These are phyloP conservation scores for Abrus precatorius DNA, from an alignment of 306 rosid genomes.

Conservation along the genomic window DNA sequence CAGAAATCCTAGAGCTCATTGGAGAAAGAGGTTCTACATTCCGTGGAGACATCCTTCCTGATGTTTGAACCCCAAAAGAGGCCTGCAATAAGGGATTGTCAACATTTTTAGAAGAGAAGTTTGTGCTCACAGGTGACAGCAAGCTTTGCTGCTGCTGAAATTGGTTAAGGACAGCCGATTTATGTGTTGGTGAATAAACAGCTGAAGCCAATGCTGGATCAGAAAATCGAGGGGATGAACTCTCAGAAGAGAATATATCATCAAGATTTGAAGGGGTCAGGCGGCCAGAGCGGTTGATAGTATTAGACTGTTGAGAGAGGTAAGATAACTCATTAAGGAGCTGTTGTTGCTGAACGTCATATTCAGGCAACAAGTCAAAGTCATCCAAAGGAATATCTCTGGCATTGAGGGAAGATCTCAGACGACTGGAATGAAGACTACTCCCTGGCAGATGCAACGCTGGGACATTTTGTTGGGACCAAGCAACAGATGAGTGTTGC, in stretches of 20 bases:
- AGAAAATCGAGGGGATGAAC: constrained; percentile 71
- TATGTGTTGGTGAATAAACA: constrained; percentile 77
- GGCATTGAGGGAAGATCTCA: constrained; percentile 74
- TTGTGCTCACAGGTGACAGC: constrained; percentile 74
- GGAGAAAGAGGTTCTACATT: constrained; percentile 77
- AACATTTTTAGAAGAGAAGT: constrained; percentile 59
- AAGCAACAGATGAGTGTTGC: constrained; percentile 61
- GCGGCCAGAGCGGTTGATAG: constrained; percentile 68
- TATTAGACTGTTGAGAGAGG: constrained; percentile 66
- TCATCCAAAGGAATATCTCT: constrained; percentile 69
- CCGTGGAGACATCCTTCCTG: constrained; percentile 84
- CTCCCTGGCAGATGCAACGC: constrained; percentile 76
- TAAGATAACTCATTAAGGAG: constrained; percentile 60
- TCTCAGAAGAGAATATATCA: constrained; percentile 76
- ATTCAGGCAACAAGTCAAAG: constrained; percentile 65
- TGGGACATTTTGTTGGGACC: constrained; percentile 81
- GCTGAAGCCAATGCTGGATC: constrained; percentile 67
- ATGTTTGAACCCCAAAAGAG: constrained; percentile 63
- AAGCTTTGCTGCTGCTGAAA: constrained; percentile 82
- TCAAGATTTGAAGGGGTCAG: constrained; percentile 77
- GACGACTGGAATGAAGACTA: constrained; percentile 74
- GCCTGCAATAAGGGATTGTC: constrained; percentile 66
- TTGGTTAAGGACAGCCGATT: constrained; percentile 71
- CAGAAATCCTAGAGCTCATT: constrained; percentile 64
- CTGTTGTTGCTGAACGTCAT: constrained; percentile 71